Evolutionary conservation across 164 flowering plant species (phyloP), one percentile per base, ranked within the genome.

Genomic region (Vitis rupestris): DNA sequence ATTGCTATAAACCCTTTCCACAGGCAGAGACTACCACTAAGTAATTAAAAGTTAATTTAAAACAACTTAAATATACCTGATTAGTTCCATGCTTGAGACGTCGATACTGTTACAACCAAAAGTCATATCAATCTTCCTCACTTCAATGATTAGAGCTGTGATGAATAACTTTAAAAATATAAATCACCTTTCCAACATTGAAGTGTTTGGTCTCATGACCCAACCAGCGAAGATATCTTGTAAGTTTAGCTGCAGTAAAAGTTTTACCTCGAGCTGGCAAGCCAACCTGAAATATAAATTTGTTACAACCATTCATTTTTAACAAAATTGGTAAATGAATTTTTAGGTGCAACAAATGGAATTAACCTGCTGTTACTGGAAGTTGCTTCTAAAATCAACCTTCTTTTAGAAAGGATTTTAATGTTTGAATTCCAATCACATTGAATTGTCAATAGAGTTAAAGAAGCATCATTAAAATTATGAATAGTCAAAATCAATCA

Each of bases 221-320:
- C 80, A 95, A 82, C 99, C 99, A 93, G 12, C 98, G 96, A 64
- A 95, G 97, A 82, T 95, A 95, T 80, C 98, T 84, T 30, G 99
- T 95, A 66, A 95, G 92, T 77, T 95, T 95, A 65, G 90, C 98
- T 19, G 99, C 92, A 68, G 99, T 95, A 69, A 95, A 95, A 70
- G 97, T 95, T 82, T 93, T 95, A 15, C 99, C 99, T 59, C 99
- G 91, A 83, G 99, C 99, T 63, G 99, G 99, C 81, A 95, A 86
- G 10, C 99, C 98, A 79, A 92, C 97, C 97, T 92, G 74, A 54
- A 71, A 59, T 27, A 37, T 66, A 51, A 71, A 50, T 13, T 13
- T 70, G 44, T 49, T 59, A 17, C 30, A 47, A 73, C 12, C 10
- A 44, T 56, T 56, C 14, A 16, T n/a, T 37, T 12, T 55, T 17